Evolutionary conservation across 495 filamentous ascomycete species (phyloP).

Genomic region (Podospora tetraspora): DNA sequence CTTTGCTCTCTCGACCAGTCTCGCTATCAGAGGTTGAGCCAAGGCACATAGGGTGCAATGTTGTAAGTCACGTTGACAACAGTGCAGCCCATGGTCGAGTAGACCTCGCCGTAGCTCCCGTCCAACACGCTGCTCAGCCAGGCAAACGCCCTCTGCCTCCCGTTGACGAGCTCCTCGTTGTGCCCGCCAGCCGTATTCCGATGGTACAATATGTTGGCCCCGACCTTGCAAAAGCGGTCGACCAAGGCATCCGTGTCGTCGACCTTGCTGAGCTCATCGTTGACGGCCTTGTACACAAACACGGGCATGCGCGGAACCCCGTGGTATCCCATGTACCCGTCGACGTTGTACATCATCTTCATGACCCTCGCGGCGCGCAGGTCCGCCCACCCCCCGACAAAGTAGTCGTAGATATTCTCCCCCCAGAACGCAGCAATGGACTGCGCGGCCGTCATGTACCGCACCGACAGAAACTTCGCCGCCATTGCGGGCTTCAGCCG

Average conservation of each 20-base stretch:
- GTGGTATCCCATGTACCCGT: slow-evolving; percentile 38
- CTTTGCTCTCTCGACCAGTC: background rate
- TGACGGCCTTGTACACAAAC: slow-evolving; percentile 48
- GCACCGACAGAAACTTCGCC: too few relatives aligned
- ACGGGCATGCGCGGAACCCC: slow-evolving; percentile 42
- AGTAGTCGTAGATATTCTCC: slow-evolving; percentile 38
- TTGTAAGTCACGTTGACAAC: slow-evolving; percentile 7
- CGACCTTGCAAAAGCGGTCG: slow-evolving; percentile 32
- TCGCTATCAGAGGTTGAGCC: background rate
- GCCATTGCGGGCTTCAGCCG: too few relatives aligned
- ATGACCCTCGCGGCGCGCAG: slow-evolving; percentile 23
- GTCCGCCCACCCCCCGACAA: slow-evolving; percentile 28
- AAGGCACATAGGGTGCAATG: slow-evolving; percentile 6
- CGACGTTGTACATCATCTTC: slow-evolving; percentile 21
- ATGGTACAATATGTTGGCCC: slow-evolving; percentile 34
- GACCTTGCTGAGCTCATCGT: slow-evolving; percentile 41
- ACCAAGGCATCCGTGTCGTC: slow-evolving; percentile 42
- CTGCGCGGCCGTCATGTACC: background rate
- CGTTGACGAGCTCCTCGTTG: slow-evolving; percentile 22
- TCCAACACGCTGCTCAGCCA: slow-evolving; percentile 22
- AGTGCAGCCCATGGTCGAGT: slow-evolving; percentile 5
- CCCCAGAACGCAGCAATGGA: slow-evolving; percentile 20
- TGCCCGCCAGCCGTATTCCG: slow-evolving; percentile 36
- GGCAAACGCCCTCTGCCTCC: slow-evolving; percentile 17
- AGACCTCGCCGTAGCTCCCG: slow-evolving; percentile 14